Base-by-base conservation (phyloP, 768 basidiomycete genomes). In the Rhizopogon vesiculosus region DNA sequence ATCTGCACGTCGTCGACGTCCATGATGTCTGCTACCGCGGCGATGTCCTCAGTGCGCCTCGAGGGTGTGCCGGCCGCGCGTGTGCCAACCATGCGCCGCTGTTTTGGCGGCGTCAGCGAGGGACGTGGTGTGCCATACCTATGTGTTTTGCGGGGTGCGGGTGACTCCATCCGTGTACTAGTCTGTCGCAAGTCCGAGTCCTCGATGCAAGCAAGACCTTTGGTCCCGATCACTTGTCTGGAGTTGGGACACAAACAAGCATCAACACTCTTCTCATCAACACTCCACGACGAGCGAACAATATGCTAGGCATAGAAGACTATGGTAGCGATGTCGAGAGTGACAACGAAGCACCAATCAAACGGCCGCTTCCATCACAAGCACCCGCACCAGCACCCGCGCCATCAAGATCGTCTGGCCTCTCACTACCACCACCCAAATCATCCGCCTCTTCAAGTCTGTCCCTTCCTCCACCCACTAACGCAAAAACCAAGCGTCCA, bases 231-330 rank as follows among this genome's bases (percentile, higher is more conserved):
- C 29, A 28, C n/a, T 19, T 3, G 43, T 44, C 25, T 44, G 43
- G 1, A 44, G 43, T 15, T 3, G 3, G 25, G 22, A 38, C 7
- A 49, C 48, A 49, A 49, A 49, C 22, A 49, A 33, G 16, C 35
- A 38, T 38, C 48, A 49, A 49, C 9, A 49, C 29, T 25, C 25
- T 53, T 18, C 12, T 48, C 45, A 38, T 43, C 51, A n/a, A 38
- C 41, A 19, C 39, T 42, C 45, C 31, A 51, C 35, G 13, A 40
- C 38, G 8, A 48, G 10, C 43, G 62, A 15, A 59, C 54, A 64
- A 58, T 61, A 91, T 90, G 87, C 80, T 91, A 59, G 87, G 86
- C 33, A 76, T 91, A 56, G 88, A 87, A 63, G 82, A 77, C 75
- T 91, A 91, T 62, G 87, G 87, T 59, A 91, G 89, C 70, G 87